phyloP scores from a whole-genome alignment of 768 basidiomycete genomes.

The Termitomyces sp. region DNA sequence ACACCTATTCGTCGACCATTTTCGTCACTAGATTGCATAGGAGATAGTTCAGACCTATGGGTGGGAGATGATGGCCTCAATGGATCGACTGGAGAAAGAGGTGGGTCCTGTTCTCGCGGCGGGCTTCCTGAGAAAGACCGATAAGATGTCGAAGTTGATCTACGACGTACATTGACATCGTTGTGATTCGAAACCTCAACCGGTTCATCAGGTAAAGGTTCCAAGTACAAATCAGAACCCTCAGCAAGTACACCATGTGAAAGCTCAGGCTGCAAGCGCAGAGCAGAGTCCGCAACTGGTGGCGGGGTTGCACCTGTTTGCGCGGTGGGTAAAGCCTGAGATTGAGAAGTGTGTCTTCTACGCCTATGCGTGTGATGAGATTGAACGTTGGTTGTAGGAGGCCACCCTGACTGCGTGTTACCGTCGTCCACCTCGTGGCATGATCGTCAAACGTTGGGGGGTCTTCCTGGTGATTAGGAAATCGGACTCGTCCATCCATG shows the following conservation, averaged over 20 bases:
- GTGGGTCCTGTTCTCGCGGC: background rate
- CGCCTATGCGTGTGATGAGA: background rate
- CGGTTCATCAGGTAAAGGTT: background rate
- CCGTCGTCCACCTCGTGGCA: background rate
- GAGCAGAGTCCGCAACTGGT: background rate
- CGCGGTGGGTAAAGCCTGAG: background rate
- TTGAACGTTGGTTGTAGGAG: background rate
- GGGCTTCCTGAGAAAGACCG: background rate
- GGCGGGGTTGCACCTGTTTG: background rate
- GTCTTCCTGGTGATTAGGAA: background rate
- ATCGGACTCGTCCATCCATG: constrained; percentile 8
- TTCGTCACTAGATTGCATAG: background rate
- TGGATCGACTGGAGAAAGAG: background rate
- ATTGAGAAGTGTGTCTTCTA: background rate
- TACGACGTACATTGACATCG: background rate
- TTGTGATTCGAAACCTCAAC: background rate
- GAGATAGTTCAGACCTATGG: background rate
- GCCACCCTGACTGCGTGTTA: background rate
- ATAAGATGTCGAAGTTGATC: constrained; percentile 4
- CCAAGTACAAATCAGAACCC: background rate
- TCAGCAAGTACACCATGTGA: background rate
- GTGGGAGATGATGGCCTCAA: background rate
- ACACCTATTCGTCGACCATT: background rate
- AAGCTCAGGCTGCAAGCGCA: background rate
- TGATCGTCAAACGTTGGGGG: too few species aligned